Base-by-base conservation (phyloP, 2,329 filamentous ascomycete genomes). In the Talaromyces sp. region DNA sequence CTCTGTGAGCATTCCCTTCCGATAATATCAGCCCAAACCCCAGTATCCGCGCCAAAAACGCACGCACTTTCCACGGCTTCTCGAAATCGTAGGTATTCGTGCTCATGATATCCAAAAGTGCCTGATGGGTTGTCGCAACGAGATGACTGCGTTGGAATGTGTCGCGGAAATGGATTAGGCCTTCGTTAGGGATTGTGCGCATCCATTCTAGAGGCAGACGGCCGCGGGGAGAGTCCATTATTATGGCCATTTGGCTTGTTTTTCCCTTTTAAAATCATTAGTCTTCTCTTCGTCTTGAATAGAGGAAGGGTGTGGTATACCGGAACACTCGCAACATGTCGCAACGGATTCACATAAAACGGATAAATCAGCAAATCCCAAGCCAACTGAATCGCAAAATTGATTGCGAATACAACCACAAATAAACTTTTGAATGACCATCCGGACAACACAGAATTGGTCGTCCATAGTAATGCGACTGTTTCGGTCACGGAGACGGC, bases 51-150 rank as follows among this genome's bases (percentile, higher is more conserved):
- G 74, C 70, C 13, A 83, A 66, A 53, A 81, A 79, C 15, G 71
- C 70, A 19, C 75, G 74, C 7, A 73, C 64, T 45, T 69, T 70
- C 46, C 67, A 67, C 5, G 80, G 79, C 63, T 83, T 83, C 63
- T 81, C 77, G 52, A 81, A 81, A 60, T 83, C 80, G 57, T 83
- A 82, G 3, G 75, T 77, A 39, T 78, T 78, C 40, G 79, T 75
- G 37, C 80, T 79, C 57, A 83, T 74, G 10, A 83, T 71, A 36
- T 82, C 80, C n/a, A 77, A 70, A 5, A 82, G 63, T 2, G 77
- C 75, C 50, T 73, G 67, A 48, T 72, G 71, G 41, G 65, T 73
- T 0, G 71, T 73, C 1, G 66, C 63, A 5, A 73, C 22, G 5
- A 73, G 61, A 37, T 65, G 64, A 35, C 64, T 67, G 11, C 63